Percentiles rank a stretch among this genome's conserved stretches.
Evolutionary conservation across 306 rosid species (phyloP).

Genomic region (Carpinus fangiana): DNA sequence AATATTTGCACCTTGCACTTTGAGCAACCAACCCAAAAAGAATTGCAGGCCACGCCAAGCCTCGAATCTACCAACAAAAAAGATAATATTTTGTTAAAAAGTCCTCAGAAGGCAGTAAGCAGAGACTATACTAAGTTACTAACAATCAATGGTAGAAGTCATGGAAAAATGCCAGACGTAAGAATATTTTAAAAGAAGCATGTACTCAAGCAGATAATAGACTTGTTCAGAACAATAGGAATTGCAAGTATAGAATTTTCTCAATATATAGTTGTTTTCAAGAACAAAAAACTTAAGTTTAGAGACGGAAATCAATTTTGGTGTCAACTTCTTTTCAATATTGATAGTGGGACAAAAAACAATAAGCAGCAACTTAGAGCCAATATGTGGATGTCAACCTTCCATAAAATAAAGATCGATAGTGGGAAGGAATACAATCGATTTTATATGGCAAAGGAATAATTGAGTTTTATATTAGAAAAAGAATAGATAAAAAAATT

Average conservation of each 20-base stretch:
- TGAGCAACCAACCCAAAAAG: slow-evolving; percentile 73
- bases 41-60: slow-evolving; percentile 73
- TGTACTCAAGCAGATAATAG: not conserved
- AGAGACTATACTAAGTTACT: slow-evolving; percentile 1
- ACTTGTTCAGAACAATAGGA: not conserved
- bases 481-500: not conserved
- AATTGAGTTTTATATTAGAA: not conserved
- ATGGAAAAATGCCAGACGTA: not conserved
- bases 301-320: not conserved
- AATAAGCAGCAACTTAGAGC: not conserved
- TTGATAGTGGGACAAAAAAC: not conserved
- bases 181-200: not conserved
- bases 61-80: slow-evolving; percentile 52
- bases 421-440: not conserved
- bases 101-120: slow-evolving; percentile 20
- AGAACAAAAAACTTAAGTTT: not conserved
- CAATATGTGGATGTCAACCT: not conserved
- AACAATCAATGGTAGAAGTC: not conserved
- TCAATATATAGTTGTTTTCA: not conserved
- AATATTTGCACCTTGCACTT: slow-evolving; percentile 58
- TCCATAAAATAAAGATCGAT: not conserved
- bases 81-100: slow-evolving; percentile 1
- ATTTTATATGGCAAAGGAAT: not conserved
- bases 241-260: not conserved
- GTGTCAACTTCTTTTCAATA: not conserved